A percentile compares a stretch with the other conserved stretches of the same genome.
Evolutionary conservation across 352 stramenopile genomes (phyloP).

Genomic region (Thalassiosira exigua): DNA sequence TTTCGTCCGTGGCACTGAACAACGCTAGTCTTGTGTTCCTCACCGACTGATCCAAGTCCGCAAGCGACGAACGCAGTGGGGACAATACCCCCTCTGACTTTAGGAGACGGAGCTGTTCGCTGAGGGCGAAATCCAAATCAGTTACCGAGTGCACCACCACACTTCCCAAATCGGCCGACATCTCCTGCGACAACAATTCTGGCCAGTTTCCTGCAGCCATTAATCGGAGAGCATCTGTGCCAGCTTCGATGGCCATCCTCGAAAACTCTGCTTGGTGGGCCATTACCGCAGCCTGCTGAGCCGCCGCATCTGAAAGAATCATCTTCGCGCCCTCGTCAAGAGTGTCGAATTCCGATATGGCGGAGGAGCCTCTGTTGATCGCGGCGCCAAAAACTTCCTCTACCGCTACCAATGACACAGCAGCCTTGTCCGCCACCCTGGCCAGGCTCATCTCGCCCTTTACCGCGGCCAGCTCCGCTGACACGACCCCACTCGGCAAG

Average conservation of each 20-base stretch:
- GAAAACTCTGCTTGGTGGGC: slow-evolving; percentile 77
- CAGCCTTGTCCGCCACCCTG: slow-evolving; percentile 74
- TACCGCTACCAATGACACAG: slow-evolving; percentile 65
- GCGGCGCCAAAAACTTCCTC: slow-evolving; percentile 69
- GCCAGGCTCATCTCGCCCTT: slow-evolving; percentile 81
- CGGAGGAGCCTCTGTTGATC: slow-evolving; percentile 48
- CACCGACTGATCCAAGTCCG: slow-evolving; percentile 69
- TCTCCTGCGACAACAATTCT: slow-evolving; percentile 67
- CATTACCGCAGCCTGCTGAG: slow-evolving; percentile 72
- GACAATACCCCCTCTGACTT: slow-evolving; percentile 79
- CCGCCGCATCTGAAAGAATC: slow-evolving; percentile 66
- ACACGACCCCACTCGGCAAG: slow-evolving; percentile 63
- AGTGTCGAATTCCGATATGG: slow-evolving; percentile 53
- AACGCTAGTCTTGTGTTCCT: slow-evolving; percentile 65
- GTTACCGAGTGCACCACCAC: slow-evolving; percentile 71
- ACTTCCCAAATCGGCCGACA: slow-evolving; percentile 73
- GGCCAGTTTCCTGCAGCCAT: slow-evolving; percentile 81
- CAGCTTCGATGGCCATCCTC: slow-evolving; percentile 65
- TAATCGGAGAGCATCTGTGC: slow-evolving; percentile 68
- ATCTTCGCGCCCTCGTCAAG: slow-evolving; percentile 33
- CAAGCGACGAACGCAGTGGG: slow-evolving; percentile 76
- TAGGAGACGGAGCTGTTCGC: slow-evolving; percentile 72
- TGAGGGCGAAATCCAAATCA: slow-evolving; percentile 72
- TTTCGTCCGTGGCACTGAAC: slow-evolving; percentile 67
- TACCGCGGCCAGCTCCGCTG: slow-evolving; percentile 71